These are phyloP conservation scores for Cladorrhinum sp. DNA, from an alignment of 2,329 filamentous ascomycete genomes.

Conservation along the genomic window DNA sequence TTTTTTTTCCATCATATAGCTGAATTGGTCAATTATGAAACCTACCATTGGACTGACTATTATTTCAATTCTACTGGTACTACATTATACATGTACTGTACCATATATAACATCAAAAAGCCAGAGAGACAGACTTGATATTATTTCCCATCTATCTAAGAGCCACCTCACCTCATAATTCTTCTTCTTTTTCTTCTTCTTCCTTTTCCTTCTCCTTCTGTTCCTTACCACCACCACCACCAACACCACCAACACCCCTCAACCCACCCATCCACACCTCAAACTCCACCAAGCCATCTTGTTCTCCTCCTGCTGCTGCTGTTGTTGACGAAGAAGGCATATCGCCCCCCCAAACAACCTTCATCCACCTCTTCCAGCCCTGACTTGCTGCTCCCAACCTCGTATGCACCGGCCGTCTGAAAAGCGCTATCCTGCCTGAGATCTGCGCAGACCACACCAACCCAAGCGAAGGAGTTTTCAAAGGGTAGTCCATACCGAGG, in stretches of 20 bases:
- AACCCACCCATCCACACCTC: slow-evolving; percentile 69
- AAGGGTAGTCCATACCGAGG: slow-evolving; percentile 37
- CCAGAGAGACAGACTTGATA: too few species aligned
- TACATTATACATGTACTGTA: too few species aligned
- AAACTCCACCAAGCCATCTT: slow-evolving; percentile 64
- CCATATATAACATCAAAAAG: too few species aligned
- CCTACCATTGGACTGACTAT: too few species aligned
- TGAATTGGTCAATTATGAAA: too few species aligned
- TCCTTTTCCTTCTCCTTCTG: slow-evolving; percentile 16
- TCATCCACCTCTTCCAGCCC: slow-evolving; percentile 73
- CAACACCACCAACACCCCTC: slow-evolving; percentile 36
- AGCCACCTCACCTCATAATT: neutral
- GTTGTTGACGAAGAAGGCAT: slow-evolving; percentile 47
- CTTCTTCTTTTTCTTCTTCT: neutral
- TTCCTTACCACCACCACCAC: too few species aligned
- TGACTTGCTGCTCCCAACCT: slow-evolving; percentile 48
- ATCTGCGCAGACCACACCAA: slow-evolving; percentile 91
- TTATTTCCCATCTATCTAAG: neutral
- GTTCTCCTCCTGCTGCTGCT: slow-evolving; percentile 27
- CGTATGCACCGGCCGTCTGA: slow-evolving; percentile 62
- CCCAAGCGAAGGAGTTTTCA: slow-evolving; percentile 84
- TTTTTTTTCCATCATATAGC: too few species aligned
- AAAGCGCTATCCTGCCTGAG: slow-evolving; percentile 74
- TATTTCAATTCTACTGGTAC: too few species aligned
- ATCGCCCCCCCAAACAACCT: slow-evolving; percentile 87